phyloP scores from a whole-genome alignment of 768 basidiomycete species.

The Porphyrellus cyaneotinctus region DNA sequence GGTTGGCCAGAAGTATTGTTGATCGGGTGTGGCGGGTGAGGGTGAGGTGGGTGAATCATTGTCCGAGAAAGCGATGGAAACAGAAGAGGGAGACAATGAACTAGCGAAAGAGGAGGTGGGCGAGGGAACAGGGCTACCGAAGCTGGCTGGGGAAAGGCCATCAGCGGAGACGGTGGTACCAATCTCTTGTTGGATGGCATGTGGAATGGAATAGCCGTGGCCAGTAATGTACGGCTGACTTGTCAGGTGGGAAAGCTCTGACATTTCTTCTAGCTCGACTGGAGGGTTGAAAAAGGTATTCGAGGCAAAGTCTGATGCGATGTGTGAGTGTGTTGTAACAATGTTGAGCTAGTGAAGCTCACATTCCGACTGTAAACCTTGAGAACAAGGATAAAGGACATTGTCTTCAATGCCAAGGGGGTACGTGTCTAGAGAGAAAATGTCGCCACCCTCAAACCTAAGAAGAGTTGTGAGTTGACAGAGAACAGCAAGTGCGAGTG shows the following conservation, averaged over 20 bases:
- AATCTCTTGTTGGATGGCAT: conserved; percentile 15
- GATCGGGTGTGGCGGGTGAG: conserved; percentile 18
- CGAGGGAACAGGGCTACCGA: conserved; percentile 19
- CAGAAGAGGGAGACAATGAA: conserved; percentile 24
- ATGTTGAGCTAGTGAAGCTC: not conserved
- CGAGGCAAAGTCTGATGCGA: not conserved
- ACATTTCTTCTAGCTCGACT: conserved; percentile 16
- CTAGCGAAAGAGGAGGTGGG: conserved; percentile 24
- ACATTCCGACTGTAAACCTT: conserved; percentile 3
- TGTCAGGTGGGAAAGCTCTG: conserved; percentile 17
- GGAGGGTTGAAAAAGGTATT: not conserved
- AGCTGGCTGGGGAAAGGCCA: conserved; percentile 8
- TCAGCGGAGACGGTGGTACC: not conserved
- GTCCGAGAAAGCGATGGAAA: conserved; percentile 16
- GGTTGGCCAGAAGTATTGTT: conserved; percentile 1
- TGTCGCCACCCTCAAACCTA: conserved; percentile 8
- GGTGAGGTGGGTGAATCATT: conserved; percentile 15
- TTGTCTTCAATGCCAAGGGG: not conserved
- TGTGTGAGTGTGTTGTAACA: conserved; percentile 17
- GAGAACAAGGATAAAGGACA: not conserved
- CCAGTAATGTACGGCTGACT: conserved; percentile 9
- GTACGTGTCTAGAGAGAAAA: not conserved
- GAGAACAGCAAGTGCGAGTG: conserved; percentile 5
- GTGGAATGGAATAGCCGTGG: conserved; percentile 3
- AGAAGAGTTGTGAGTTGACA: conserved; percentile 7